phyloP scores from a whole-genome alignment of 352 stramenopile species.

The Phytophthora crassamura region DNA sequence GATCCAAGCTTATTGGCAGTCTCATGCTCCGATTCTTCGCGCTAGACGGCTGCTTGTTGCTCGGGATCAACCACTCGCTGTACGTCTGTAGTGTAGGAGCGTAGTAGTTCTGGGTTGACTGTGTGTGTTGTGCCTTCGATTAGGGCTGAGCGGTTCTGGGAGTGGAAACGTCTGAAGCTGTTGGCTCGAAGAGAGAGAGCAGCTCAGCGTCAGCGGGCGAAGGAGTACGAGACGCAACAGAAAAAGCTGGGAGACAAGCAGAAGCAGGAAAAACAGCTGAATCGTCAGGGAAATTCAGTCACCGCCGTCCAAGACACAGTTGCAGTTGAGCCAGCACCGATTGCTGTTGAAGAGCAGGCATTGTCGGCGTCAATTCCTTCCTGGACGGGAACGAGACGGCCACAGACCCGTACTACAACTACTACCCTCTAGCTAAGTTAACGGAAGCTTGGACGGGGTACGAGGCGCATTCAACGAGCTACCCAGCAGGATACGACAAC shows the following conservation, averaged over 20 bases:
- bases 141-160: conserved; percentile 57
- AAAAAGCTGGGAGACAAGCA: conserved; percentile 11
- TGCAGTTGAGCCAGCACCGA: not conserved
- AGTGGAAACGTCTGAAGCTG: conserved; percentile 48
- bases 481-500: conserved; percentile 14
- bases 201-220: conserved; percentile 17
- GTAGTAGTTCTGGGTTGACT: too few species aligned
- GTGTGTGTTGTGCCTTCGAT: not conserved
- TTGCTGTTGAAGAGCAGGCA: conserved; percentile 6
- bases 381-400: conserved; percentile 7
- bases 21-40: conserved; percentile 39
- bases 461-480: conserved; percentile 13
- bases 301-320: not conserved
- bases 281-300: conserved; percentile 1
- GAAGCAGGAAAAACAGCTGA: conserved; percentile 20
- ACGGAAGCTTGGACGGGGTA: conserved; percentile 20
- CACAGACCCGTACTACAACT: conserved; percentile 27
- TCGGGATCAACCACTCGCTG: conserved; percentile 70
- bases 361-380: conserved; percentile 1
- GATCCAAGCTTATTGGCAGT: conserved; percentile 66
- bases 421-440: conserved; percentile 13
- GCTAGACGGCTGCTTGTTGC: conserved; percentile 35
- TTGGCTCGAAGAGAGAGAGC: conserved; percentile 35
- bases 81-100: too few species aligned
- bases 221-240: conserved; percentile 25